Base-by-base conservation (phyloP, 2,329 filamentous ascomycete genomes). In the Cordyceps fumosorosea region DNA sequence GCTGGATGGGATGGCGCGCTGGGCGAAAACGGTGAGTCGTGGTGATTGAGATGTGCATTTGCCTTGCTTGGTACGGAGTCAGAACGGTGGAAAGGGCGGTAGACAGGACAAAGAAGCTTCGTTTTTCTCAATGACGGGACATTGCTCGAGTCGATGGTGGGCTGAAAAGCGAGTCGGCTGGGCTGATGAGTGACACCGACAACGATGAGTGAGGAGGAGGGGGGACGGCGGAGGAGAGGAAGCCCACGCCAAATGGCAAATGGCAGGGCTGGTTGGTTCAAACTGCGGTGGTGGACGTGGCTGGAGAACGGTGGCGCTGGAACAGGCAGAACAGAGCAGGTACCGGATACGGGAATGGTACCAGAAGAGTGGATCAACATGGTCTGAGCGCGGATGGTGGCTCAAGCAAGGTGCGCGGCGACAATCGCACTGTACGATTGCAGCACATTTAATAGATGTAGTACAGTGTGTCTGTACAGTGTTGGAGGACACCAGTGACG, bases 261-360 rank as follows among this genome's bases (percentile, higher is more conserved):
- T 29, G 8, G 29, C 29, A 29, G 29, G 40, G 40, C 18, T 44
- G 40, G 40, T 44, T 18, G 34, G 34, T 37, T 37, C 34, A 37
- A 14, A 37, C 34, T 37, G 34, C 34, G 34, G 34, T 37, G 34
- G 34, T 37, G 34, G 34, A 37, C 29, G 54, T 56, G 54, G 44
- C 40, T 56, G 42, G 54, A 34, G 29, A 40, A 32, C 29, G 42
- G 44, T 29, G 40, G 42, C 40, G 54, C 40, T 45, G 40, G 26
- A 24, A 14, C 32, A 42, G 22, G 48, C 29, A 24, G 26, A 18
- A 14, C 32, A 32, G 22, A 55, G 34, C 6, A 37, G 32, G 59
- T 62, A 62, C 52, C 52, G 53, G 26, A 56, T 62, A 62, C 59
- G 52, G 59, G 14, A 44, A 42, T 32, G 45, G 42, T 62, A 56